Evolutionary conservation across 2,329 filamentous ascomycete genomes (phyloP), one percentile per base, ranked within the genome.

Genomic region (Nothophaeocryptopus gaeumannii): DNA sequence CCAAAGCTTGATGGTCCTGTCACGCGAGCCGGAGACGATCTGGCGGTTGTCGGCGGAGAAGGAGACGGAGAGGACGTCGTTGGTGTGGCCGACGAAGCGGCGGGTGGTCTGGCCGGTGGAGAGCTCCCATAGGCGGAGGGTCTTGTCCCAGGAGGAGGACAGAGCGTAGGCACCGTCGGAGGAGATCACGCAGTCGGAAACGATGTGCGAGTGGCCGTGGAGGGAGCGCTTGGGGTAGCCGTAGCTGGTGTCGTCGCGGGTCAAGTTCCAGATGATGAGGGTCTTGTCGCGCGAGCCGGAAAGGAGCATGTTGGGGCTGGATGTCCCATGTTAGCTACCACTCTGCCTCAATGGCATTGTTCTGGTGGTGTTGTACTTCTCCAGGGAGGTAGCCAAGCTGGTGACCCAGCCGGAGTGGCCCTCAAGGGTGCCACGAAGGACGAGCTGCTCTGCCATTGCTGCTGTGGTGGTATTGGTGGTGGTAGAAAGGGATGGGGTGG

Each of bases 11-110:
- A 99, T 97, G 72, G 88, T 89, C 75, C 90, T 87, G 83, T 99
- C 93, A 76, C 93, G 91, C 62, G 93, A 97, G 65, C 91, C 93
- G 64, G 93, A 97, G 70, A 97, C 93, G 78, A 99, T 97, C 84
- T 97, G 93, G 74, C 93, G 88, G 88, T 97, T 97, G 83, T 99
- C 93, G 84, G 93, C 93, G 69, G 93, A 97, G 88, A 99, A 99
- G 67, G 91, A 96, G 75, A 99, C 93, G 75, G 92, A 97, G 74
- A 97, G 90, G 70, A 99, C 92, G 73, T 97, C 93, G 83, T 95
- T 96, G 83, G 84, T 96, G 87, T 97, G 93, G 77, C 93, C 93
- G 76, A 96, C 91, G 74, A 99, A 97, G 72, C 90, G 89, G 74
- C 93, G 88, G 74, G 93, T 99, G 77, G 93, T 99, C 73, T 85